Evolutionary conservation across 192 early-diverging fungal genomes (phyloP).

Genomic region (Phlyctochytrium arcticum): DNA sequence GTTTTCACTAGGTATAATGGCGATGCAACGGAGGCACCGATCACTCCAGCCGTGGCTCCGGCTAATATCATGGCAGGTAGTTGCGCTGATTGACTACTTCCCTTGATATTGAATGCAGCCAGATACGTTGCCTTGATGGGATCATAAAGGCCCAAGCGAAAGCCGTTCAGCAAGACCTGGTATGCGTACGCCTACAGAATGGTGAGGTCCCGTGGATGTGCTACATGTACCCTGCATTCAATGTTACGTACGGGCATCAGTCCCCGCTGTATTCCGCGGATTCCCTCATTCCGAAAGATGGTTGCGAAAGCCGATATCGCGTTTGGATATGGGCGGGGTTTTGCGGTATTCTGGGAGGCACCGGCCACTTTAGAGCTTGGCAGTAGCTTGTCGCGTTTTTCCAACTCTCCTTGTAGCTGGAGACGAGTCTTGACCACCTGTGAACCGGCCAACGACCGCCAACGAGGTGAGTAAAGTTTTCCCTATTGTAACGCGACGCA

Average conservation of each 20-base stretch:
- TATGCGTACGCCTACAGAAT: conserved; percentile 72
- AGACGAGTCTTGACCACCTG: conserved; percentile 90
- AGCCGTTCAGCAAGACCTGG: conserved; percentile 90
- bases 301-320: conserved; percentile 71
- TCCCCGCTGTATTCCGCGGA: conserved; percentile 83
- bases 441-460: too few relatives aligned
- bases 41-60: conserved; percentile 72
- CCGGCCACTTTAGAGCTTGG: background rate
- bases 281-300: conserved; percentile 76
- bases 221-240: background rate
- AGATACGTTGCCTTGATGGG: conserved; percentile 62
- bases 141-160: conserved; percentile 86
- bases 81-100: conserved; percentile 9
- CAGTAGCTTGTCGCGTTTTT: conserved; percentile 25
- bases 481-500: too few relatives aligned
- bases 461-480: too few relatives aligned
- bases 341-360: background rate
- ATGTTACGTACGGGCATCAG: conserved; percentile 51
- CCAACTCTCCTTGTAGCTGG: conserved; percentile 89
- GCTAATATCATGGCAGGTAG: conserved; percentile 64
- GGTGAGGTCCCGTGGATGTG: background rate
- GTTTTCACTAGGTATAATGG: conserved; percentile 93
- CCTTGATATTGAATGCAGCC: conserved; percentile 15
- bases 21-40: conserved; percentile 77
- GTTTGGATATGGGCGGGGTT: conserved; percentile 59